Base-by-base conservation (phyloP, 2,329 filamentous ascomycete genomes). In the Cyanodermella asteris region DNA sequence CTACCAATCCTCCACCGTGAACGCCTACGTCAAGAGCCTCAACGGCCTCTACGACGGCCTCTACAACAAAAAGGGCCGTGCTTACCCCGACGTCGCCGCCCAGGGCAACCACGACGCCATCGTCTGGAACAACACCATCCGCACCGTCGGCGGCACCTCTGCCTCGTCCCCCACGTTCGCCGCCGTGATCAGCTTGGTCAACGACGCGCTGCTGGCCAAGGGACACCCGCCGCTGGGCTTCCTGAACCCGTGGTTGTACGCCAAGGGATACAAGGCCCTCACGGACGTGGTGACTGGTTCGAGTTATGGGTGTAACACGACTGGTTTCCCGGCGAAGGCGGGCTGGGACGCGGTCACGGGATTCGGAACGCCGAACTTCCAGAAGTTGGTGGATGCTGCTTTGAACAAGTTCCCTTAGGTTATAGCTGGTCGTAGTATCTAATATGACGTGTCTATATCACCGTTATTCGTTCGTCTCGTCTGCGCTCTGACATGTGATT, bases 161-260 rank as follows among this genome's bases (percentile, higher is more conserved):
- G 60, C 64, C 16, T 57, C 67, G 1, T 45, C 61, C 1, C 72
- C 72, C 0, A 47, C 64, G 1, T 62, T 64, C 13, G 59, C 63
- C 1, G 60, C 54, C 5, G 51, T 74, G 23, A 48, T 75, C 20
- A 51, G 61, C 2, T 53, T 74, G 4, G 45, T 74, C 28, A 74
- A 74, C 35, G 67, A 72, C 35, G 63, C 59, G 1, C 49, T 64
- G 17, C 42, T 71, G 11, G 44, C 52, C 0, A 46, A 43, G 5
- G 59, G 59, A 5, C 55, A 59, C 38, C 38, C 53, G 0, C 42
- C 51, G 0, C 43, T 70, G 21, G 65, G 65, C 0, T 70, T 64
- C 46, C 31, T 70, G 23, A 70, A 71, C 36, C 64, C 64, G 0
- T 67, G 61, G 59, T 38, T 70, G 5, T 71, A 70, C 38, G 45